A percentile compares a stretch with the other conserved stretches of the same genome.
phyloP scores from a whole-genome alignment of 345 rosid species.

The Rubroshorea leprosula region DNA sequence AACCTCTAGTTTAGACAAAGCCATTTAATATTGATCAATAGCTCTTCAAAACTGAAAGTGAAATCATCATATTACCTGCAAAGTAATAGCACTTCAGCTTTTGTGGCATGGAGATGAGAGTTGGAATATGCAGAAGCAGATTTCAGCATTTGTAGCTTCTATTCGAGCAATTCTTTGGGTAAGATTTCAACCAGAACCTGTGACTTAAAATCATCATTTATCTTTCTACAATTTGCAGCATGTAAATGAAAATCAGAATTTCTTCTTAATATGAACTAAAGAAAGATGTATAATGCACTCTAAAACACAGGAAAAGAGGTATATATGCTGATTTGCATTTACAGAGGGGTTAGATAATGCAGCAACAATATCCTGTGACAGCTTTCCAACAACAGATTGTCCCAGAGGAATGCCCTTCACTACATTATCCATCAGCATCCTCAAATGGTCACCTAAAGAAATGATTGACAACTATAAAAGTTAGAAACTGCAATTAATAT shows the following conservation, averaged over 20 bases:
- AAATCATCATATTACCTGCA: conserved; percentile 32
- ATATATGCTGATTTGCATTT: no score
- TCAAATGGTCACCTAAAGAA: conserved; percentile 32
- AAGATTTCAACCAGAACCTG: conserved; percentile 57
- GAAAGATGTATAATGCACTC: neutral
- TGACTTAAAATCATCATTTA: conserved; percentile 15
- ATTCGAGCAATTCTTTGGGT: conserved; percentile 60
- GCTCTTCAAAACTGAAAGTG: neutral
- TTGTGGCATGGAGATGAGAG: conserved; percentile 43
- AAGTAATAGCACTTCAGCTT: conserved; percentile 58
- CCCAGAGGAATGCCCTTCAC: conserved; percentile 26
- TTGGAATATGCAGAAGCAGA: conserved; percentile 53
- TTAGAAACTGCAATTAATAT: no score
- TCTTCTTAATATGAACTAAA: neutral
- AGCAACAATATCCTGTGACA: conserved; percentile 27
- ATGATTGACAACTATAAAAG: neutral
- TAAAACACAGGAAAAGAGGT: no score
- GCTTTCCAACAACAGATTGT: conserved; percentile 22
- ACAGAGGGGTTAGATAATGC: conserved; percentile 32
- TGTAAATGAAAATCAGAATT: neutral
- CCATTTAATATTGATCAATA: neutral
- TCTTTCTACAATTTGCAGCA: conserved; percentile 1
- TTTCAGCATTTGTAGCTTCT: conserved; percentile 68
- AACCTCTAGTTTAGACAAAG: neutral
- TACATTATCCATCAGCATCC: conserved; percentile 28